Evolutionary conservation across 768 basidiomycete genomes (phyloP).

Genomic region (Dacryopinax primogenitus): DNA sequence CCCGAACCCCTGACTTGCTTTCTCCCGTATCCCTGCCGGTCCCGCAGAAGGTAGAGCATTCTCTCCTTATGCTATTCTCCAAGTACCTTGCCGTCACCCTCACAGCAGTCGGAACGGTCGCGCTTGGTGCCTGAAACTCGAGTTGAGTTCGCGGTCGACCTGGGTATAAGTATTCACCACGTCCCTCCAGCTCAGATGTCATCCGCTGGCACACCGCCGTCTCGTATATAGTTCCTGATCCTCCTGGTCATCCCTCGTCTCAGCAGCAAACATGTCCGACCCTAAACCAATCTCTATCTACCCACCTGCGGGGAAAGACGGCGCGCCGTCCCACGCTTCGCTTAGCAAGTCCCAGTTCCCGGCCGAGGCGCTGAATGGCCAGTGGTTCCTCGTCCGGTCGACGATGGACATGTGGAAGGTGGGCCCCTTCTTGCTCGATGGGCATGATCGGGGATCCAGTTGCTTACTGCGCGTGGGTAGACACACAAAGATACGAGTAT

Average conservation of each 20-base stretch:
- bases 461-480: constrained; percentile 11
- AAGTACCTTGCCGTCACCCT: neutral
- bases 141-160: neutral
- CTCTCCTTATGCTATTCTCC: neutral
- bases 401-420: constrained; percentile 31
- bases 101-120: neutral
- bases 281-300: neutral
- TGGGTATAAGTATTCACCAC: neutral
- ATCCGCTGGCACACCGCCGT: neutral
- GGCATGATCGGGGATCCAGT: too few species aligned
- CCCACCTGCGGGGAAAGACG: neutral
- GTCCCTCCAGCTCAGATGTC: neutral
- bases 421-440: constrained; percentile 9
- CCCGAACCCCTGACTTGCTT: neutral
- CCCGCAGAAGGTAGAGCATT: constrained; percentile 3
- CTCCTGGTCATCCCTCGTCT: neutral
- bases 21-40: neutral
- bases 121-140: neutral
- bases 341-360: neutral
- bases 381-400: constrained; percentile 26
- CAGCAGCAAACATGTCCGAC: neutral
- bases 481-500: constrained; percentile 29
- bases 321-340: neutral
- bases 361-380: constrained; percentile 14
- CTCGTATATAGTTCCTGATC: neutral